Evolutionary conservation across 495 filamentous ascomycete genomes (phyloP).

Genomic region (Ascobolus immersus): DNA sequence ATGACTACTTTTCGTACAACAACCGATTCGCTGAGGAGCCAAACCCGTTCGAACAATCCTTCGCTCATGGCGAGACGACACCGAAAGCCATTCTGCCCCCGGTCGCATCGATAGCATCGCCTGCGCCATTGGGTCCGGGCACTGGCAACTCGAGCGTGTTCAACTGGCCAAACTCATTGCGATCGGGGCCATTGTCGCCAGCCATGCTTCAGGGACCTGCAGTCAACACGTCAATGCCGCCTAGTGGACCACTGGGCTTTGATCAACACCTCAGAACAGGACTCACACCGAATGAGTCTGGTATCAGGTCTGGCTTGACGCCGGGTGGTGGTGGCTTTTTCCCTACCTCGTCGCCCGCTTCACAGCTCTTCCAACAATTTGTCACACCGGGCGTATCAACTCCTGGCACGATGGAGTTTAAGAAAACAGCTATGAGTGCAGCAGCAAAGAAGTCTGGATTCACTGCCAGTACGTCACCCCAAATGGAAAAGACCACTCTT

Average conservation of each 20-base stretch:
- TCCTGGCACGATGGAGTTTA: slow-evolving; percentile 77
- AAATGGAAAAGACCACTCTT: slow-evolving; percentile 19
- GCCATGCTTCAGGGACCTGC: slow-evolving; percentile 86
- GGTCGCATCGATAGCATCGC: slow-evolving; percentile 76
- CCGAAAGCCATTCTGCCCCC: slow-evolving; percentile 75
- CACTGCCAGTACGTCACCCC: not conserved
- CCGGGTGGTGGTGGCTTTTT: slow-evolving; percentile 96
- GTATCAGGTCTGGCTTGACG: slow-evolving; percentile 70
- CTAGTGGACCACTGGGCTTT: slow-evolving; percentile 20
- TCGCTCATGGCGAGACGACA: slow-evolving; percentile 45
- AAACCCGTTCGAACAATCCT: slow-evolving; percentile 91
- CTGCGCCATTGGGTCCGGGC: slow-evolving; percentile 42
- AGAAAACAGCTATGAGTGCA: slow-evolving; percentile 72
- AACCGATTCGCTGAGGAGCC: slow-evolving; percentile 32
- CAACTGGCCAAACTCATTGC: slow-evolving; percentile 58
- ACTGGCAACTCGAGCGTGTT: no score
- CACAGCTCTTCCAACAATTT: slow-evolving; percentile 51
- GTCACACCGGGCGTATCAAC: slow-evolving; percentile 52
- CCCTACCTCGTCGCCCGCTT: slow-evolving; percentile 65
- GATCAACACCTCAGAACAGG: slow-evolving; percentile 55
- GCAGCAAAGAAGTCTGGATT: slow-evolving; percentile 15
- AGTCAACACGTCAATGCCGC: slow-evolving; percentile 40
- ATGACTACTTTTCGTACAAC: slow-evolving; percentile 12
- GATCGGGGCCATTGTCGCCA: slow-evolving; percentile 81
- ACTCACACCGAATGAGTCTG: slow-evolving; percentile 94